These are phyloP conservation scores for Pythium brachiatum DNA, from an alignment of 352 stramenopile species.

Conservation along the genomic window DNA sequence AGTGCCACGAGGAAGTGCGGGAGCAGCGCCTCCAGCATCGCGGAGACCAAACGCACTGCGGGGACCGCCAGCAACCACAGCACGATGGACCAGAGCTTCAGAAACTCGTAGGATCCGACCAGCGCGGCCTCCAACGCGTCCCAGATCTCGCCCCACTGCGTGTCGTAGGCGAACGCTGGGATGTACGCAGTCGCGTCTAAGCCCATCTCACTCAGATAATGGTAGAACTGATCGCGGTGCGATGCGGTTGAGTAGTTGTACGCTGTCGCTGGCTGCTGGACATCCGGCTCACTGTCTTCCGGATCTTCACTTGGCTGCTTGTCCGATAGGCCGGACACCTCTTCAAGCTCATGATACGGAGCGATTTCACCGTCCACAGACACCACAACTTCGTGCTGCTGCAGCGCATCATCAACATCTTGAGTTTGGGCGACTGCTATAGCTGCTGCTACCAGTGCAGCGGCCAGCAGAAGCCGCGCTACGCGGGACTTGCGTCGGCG, in stretches of 20 bases:
- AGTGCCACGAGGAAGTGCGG: slow-evolving; percentile 54
- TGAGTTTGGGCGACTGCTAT: slow-evolving; percentile 5
- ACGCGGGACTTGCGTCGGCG: slow-evolving; percentile 9
- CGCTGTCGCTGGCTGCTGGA: neutral
- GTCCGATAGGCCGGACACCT: neutral
- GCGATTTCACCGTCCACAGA: slow-evolving; percentile 8
- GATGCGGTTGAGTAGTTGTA: neutral
- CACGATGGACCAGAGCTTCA: slow-evolving; percentile 60
- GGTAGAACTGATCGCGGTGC: slow-evolving; percentile 25
- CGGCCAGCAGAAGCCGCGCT: slow-evolving; percentile 13
- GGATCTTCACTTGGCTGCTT: neutral
- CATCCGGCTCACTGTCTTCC: neutral
- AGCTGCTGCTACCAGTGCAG: slow-evolving; percentile 5
- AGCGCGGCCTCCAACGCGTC: slow-evolving; percentile 49
- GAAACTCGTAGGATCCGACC: slow-evolving; percentile 55
- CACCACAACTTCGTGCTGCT: slow-evolving; percentile 12
- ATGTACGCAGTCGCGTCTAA: slow-evolving; percentile 31
- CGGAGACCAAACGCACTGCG: slow-evolving; percentile 33
- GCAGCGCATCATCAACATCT: neutral
- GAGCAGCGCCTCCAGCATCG: slow-evolving; percentile 54
- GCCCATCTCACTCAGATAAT: slow-evolving; percentile 17
- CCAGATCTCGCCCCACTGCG: slow-evolving; percentile 66
- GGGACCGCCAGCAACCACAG: slow-evolving; percentile 47
- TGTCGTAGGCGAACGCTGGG: slow-evolving; percentile 43
- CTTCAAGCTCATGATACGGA: neutral